Base-by-base conservation (phyloP, 2,329 filamentous ascomycete species). In the Penicillium sp. region DNA sequence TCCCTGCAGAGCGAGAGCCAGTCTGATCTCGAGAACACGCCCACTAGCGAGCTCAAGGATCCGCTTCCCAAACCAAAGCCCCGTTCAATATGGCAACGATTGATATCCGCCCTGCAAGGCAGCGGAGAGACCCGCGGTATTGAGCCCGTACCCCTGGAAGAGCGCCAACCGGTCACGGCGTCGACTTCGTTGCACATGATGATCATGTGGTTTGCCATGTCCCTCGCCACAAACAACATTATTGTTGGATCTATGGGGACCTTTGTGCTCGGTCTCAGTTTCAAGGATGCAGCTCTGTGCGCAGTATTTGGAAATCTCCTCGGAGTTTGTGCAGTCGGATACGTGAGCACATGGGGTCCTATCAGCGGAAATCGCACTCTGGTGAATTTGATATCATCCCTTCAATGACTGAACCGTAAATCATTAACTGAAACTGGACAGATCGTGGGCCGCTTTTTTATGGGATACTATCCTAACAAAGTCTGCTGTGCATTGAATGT, bases 391-490 rank as follows among this genome's bases (percentile, higher is more conserved):
- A 18, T 16, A 14, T 13, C 3, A 14, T 13, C 3, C n/a, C 16
- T 23, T 38, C 20, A 4, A 38, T 40, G 27, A 40, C 1, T 24
- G 29, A 27, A 32, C 46, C 29, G 46, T 37, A 43, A 13, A 34
- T 29, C n/a, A 40, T 46, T 58, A 22, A 55, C 50, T 3, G 16
- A 22, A 27, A n/a, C n/a, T 13, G 26, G 14, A 49, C 55, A 70
- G 68, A 68, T 72, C 31, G 61, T 70, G 34, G 57, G 62, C 16
- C 67, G 69, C 22, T 72, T 67, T 47, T 69, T 70, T 39, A 70
- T 73, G 68, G 70, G 70, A 5, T 72, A 71, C 49, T 71, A 67
- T 31, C 69, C 70, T 8, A 66, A 62, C 49, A 71, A 70, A 52
- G 50, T 71, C 27, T 68, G 57, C 58, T 70, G 61, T 51, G 56